These are phyloP conservation scores for Picea glauca DNA, from an alignment of 75 land plant species.

Conservation along the genomic window DNA sequence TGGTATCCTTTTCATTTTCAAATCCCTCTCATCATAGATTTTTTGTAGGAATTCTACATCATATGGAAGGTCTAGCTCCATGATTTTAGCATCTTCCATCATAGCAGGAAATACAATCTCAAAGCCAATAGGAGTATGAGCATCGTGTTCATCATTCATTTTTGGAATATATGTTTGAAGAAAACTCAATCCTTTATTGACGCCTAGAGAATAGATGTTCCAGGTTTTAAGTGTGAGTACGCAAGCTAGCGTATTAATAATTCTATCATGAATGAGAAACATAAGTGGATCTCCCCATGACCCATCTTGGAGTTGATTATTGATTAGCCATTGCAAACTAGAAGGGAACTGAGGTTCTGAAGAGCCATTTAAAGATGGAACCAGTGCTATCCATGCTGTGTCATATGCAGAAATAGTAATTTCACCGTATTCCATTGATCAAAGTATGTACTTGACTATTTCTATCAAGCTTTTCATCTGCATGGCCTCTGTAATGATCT, in stretches of 20 bases:
- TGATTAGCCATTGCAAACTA: too few species aligned
- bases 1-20: too few species aligned
- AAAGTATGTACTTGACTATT: too few species aligned
- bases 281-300: too few species aligned
- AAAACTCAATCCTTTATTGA: too few species aligned
- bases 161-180: conserved; percentile 48
- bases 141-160: conserved; percentile 52
- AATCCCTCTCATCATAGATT: conserved; percentile 40
- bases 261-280: too few species aligned
- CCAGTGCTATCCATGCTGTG: too few species aligned
- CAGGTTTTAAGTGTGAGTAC: conserved; percentile 68
- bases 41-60: conserved; percentile 45
- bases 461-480: conserved; percentile 24
- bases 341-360: conserved; percentile 36
- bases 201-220: conserved; percentile 27
- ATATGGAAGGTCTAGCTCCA: conserved; percentile 63
- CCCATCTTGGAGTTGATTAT: too few species aligned
- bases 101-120: conserved; percentile 88
- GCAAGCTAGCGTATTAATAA: too few species aligned
- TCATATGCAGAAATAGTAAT: too few species aligned
- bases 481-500: not conserved
- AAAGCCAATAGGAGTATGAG: conserved; percentile 91
- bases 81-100: conserved; percentile 53
- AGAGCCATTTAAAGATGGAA: too few species aligned
- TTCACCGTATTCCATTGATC: too few species aligned